Base-by-base conservation (phyloP, 2,329 filamentous ascomycete species). In the Verticillium nonalfalfae region DNA sequence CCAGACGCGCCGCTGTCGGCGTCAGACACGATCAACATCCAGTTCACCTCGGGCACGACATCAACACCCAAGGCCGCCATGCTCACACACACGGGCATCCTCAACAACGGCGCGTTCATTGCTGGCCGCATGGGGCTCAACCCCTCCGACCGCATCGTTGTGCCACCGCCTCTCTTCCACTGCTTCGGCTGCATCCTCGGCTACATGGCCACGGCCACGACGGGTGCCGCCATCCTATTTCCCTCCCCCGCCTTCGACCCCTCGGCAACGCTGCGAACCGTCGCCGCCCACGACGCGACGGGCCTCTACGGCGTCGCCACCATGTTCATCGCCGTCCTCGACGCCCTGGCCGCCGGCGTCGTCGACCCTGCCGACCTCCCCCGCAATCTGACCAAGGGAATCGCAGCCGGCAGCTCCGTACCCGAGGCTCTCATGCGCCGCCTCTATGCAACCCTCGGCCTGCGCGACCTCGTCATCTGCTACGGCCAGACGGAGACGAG, bases 21-120 rank as follows among this genome's bases (percentile, higher is more conserved):
- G 0, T 73, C 84, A 63, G 94, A 98, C 58, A 86, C 90, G 2
- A 88, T 96, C 66, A 98, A 97, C 72, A 97, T 98, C 66, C 94
- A 98, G 74, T 98, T 98, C 78, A 99, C 95, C 0, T 94, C 90
- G 0, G 95, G 94, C n/a, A 98, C 95, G 0, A 98, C 95, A 0
- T 91, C 90, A 0, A 81, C 85, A 69, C 94, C 93, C 26, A 98
- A 98, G 76, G 95, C 95, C 0, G 94, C 94, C 1, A 96, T 93
- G 78, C 83, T 99, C 36, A 88, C 85, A 0, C 94, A 98, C 76
- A 83, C 82, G 3, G 88, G 84, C n/a, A 94, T 98, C 65, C 81
- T 99, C 64, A 99, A 98, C 76, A 98, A 98, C 71, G 95, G 93
- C 36, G 81, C 84, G 34, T 85, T 93, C 60, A 96, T 98, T 66